Conservation (phyloP, 108 stramenopile genomes). For the Nitzschia sp. region DNA sequence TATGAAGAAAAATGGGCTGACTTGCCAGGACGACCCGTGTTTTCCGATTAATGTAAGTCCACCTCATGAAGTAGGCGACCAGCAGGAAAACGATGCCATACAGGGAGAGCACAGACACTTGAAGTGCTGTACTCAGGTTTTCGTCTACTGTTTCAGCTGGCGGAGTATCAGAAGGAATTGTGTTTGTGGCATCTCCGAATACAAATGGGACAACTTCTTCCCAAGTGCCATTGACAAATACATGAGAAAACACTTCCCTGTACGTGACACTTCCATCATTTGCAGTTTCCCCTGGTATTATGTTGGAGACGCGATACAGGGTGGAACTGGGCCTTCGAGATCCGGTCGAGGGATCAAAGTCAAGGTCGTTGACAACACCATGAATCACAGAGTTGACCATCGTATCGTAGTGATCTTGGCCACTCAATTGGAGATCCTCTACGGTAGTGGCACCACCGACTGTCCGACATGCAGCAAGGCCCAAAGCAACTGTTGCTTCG, state of each 20-base stretch:
- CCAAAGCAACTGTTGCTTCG: constrained; percentile 57
- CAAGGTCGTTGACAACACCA: constrained; percentile 43
- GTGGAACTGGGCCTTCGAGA: constrained; percentile 37
- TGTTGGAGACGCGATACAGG: constrained; percentile 42
- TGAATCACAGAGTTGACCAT: constrained; percentile 35
- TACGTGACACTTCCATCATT: constrained; percentile 22
- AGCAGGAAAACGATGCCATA: constrained; percentile 8
- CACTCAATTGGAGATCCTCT: constrained; percentile 28
- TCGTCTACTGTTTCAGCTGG: constrained; percentile 11
- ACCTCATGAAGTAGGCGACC: constrained; percentile 29
- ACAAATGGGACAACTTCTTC: constrained; percentile 20
- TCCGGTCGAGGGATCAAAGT: constrained; percentile 45
- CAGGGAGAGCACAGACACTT: not conserved
- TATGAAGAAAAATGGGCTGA: constrained; percentile 48
- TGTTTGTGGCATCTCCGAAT: constrained; percentile 46
- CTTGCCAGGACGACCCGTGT: constrained; percentile 28
- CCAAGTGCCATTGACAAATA: constrained; percentile 42
- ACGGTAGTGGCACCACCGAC: not conserved
- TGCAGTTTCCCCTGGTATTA: constrained; percentile 1
- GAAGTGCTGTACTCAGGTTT: constrained; percentile 6
- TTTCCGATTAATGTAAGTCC: constrained; percentile 33
- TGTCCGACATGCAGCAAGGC: constrained; percentile 45
- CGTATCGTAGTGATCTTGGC: constrained; percentile 36
- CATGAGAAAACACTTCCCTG: constrained; percentile 24
- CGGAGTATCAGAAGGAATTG: constrained; percentile 37